Evolutionary conservation across 352 stramenopile genomes (phyloP), one percentile per base, ranked within the genome.

Genomic region (Phytophthora ohioensis): DNA sequence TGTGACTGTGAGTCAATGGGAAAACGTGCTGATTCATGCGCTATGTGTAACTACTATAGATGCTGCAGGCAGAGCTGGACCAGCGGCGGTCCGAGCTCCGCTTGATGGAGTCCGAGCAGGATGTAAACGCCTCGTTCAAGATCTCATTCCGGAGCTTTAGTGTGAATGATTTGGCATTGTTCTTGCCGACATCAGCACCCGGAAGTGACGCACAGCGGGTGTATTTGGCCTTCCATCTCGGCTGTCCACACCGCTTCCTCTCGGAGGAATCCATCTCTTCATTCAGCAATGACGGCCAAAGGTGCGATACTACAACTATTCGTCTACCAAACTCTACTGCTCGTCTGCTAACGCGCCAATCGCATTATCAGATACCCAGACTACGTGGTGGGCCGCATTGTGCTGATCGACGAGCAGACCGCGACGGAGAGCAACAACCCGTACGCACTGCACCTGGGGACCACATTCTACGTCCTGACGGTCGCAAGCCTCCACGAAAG

Each of bases 191-290:
- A 4, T 96, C 88, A 8, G 88, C 86, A 10, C 90, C 90, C 0
- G 86, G 82, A 13, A 94, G 83, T 59, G 87, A 92, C 43, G 70
- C 76, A 4, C 80, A 93, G 64, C 86, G 88, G 5, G 88, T 95
- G 62, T 96, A 96, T 69, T 63, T 96, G 47, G 90, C 90, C 32
- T 96, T 96, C 69, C 90, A 96, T 49, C 77, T 95, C 2, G 88
- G 85, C 17, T 96, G 90, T 56, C 90, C 90, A 34, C 84, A 96
- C 61, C 90, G 90, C 13, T 96, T 95, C 67, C 67, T 96, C 13
- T 94, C 90, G 35, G 88, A 94, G 62, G 90, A 96, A 67, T 96
- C 90, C 45, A 95, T 96, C 66, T 91, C 87, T 42, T 95, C 88
- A 45, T 96, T 95, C 59, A 93, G 90, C 68, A 91, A 90, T 21